Evolutionary conservation across 2,329 filamentous ascomycete genomes (phyloP).

Genomic region (Chrysoporthe puriensis): DNA sequence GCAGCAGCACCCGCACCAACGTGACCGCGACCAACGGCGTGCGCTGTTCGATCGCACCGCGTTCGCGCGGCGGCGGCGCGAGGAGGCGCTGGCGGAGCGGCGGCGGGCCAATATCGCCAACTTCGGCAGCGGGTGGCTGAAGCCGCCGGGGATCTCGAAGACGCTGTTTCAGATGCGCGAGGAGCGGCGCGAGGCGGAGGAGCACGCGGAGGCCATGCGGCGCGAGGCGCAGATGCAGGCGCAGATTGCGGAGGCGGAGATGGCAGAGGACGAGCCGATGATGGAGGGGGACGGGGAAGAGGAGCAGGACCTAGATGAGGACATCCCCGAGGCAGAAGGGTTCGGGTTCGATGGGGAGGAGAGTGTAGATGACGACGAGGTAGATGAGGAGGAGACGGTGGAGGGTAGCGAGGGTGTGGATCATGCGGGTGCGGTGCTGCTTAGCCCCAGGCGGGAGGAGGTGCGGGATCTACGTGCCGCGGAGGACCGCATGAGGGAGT

Average conservation of each 20-base stretch:
- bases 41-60: constrained; percentile 56
- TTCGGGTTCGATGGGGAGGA: constrained; percentile 54
- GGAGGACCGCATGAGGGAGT: constrained; percentile 66
- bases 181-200: constrained; percentile 85
- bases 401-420: constrained; percentile 43
- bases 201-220: constrained; percentile 75
- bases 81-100: constrained; percentile 76
- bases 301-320: constrained; percentile 69
- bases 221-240: constrained; percentile 71
- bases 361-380: constrained; percentile 45
- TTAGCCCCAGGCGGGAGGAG: constrained; percentile 41
- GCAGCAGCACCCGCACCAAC: constrained; percentile 34
- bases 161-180: constrained; percentile 89
- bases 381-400: constrained; percentile 47
- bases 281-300: constrained; percentile 48
- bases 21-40: constrained; percentile 43
- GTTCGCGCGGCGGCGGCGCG: constrained; percentile 71
- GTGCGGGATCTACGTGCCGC: constrained; percentile 58
- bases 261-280: constrained; percentile 46
- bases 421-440: constrained; percentile 36
- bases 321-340: constrained; percentile 70
- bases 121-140: constrained; percentile 89
- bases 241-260: constrained; percentile 73
- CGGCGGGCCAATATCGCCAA: constrained; percentile 82
- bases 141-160: constrained; percentile 84